Conservation (phyloP, 2,329 filamentous ascomycete species). For the Drechslera avenae region DNA sequence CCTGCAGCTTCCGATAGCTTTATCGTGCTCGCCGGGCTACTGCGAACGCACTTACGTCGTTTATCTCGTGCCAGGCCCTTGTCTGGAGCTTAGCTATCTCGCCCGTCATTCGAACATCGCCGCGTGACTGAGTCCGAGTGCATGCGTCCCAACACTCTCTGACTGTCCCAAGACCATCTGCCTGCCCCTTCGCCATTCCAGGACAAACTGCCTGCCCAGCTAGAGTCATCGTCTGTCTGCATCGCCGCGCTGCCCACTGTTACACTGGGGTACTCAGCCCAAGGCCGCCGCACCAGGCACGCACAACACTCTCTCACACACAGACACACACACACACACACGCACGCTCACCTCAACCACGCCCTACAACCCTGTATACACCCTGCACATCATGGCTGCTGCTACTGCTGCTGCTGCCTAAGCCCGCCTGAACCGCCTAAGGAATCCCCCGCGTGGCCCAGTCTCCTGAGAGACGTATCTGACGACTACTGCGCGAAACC, state of each 20-base stretch:
- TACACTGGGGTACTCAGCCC: slow-evolving; percentile 38
- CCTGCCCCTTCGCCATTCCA: slow-evolving; percentile 7
- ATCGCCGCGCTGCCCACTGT: slow-evolving; percentile 15
- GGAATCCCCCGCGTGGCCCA: slow-evolving; percentile 32
- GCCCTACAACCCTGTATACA: slow-evolving; percentile 20
- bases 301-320: slow-evolving; percentile 1
- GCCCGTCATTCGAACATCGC: slow-evolving; percentile 42
- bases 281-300: slow-evolving; percentile 28
- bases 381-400: slow-evolving; percentile 40
- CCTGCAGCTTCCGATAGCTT: slow-evolving; percentile 23
- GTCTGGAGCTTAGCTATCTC: slow-evolving; percentile 27
- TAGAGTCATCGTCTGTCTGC: neutral
- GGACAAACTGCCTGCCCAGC: neutral
- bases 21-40: slow-evolving; percentile 9
- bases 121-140: slow-evolving; percentile 37
- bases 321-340: slow-evolving; percentile 3
- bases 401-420: no score
- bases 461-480: slow-evolving; percentile 37
- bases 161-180: slow-evolving; percentile 21
- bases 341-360: slow-evolving; percentile 14
- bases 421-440: slow-evolving; percentile 23
- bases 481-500: slow-evolving; percentile 29
- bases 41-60: slow-evolving; percentile 10
- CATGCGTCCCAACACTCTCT: slow-evolving; percentile 32
- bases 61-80: slow-evolving; percentile 20